These are phyloP conservation scores for Sarocladium brachiariae DNA, from an alignment of 2,329 filamentous ascomycete genomes.

Conservation along the genomic window DNA sequence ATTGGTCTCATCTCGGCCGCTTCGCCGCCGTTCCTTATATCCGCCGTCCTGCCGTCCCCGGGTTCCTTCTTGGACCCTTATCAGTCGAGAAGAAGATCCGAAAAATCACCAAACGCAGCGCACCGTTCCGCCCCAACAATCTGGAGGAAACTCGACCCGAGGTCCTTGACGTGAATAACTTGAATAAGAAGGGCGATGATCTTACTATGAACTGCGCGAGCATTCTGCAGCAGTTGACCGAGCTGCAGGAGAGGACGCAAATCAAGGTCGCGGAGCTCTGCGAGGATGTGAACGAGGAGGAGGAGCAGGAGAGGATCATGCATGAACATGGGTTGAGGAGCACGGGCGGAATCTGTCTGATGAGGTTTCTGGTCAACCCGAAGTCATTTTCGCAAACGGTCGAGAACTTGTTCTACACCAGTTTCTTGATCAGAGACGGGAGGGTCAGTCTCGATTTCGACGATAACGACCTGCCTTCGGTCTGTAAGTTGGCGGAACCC, in stretches of 20 bases:
- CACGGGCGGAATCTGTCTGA: conserved; percentile 67
- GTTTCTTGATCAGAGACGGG: conserved; percentile 87
- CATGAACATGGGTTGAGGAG: conserved; percentile 57
- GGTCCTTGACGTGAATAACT: conserved; percentile 66
- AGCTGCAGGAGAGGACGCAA: conserved; percentile 40
- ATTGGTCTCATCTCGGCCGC: conserved; percentile 80
- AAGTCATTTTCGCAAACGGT: conserved; percentile 87
- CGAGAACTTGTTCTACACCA: conserved; percentile 95
- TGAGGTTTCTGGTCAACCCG: conserved; percentile 87
- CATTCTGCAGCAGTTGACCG: conserved; percentile 58
- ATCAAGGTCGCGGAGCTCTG: conserved; percentile 35
- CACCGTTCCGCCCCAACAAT: conserved; percentile 61
- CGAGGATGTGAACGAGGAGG: conserved; percentile 39
- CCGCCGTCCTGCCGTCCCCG: conserved; percentile 66
- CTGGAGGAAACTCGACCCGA: conserved; percentile 68
- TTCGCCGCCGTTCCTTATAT: conserved; percentile 69
- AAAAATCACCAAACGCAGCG: conserved; percentile 62
- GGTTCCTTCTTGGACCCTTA: conserved; percentile 82
- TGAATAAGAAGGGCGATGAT: conserved; percentile 72
- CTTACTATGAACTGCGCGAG: conserved; percentile 71
- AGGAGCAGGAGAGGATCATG: conserved; percentile 48
- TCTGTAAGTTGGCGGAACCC: conserved; percentile 74
- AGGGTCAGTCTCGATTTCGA: conserved; percentile 69
- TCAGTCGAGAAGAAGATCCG: conserved; percentile 81
- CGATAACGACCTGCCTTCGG: conserved; percentile 64